A percentile compares a stretch with the other conserved stretches of the same genome.
Conservation (phyloP, 2,329 filamentous ascomycete genomes). For the Daldinia sp. region DNA sequence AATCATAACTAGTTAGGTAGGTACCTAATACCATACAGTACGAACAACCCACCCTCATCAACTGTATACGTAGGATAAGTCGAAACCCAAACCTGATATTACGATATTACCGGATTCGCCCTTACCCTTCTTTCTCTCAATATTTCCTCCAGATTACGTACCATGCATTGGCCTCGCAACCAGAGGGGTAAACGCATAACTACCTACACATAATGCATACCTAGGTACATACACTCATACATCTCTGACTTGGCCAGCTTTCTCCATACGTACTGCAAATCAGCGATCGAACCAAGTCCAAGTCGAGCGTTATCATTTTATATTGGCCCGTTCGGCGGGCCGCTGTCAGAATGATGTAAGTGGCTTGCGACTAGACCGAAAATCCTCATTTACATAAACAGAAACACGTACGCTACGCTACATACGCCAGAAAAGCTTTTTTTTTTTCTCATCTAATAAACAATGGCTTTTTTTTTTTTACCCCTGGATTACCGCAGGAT, state of each 20-base stretch:
- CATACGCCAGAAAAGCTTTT: neutral
- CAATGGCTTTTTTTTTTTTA: neutral
- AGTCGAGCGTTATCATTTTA: slow-evolving; percentile 16
- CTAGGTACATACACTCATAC: no score
- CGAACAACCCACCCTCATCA: neutral
- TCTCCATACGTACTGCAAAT: slow-evolving; percentile 3
- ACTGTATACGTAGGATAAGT: neutral
- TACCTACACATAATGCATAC: no score
- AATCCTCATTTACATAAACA: slow-evolving; percentile 33
- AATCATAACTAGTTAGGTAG: no score
- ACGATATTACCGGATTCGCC: neutral
- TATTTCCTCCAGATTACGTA: neutral
- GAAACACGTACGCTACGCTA: slow-evolving; percentile 17
- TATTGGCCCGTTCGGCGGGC: slow-evolving; percentile 13
- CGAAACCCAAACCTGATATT: neutral
- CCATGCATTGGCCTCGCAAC: neutral
- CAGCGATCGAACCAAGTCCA: neutral
- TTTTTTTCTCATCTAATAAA: slow-evolving; percentile 10
- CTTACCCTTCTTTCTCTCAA: neutral
- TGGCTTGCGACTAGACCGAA: slow-evolving; percentile 29
- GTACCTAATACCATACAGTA: neutral
- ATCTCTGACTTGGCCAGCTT: neutral
- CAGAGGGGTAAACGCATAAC: neutral
- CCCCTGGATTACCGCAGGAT: slow-evolving; percentile 22
- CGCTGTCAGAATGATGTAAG: slow-evolving; percentile 25